Conservation (phyloP, 768 basidiomycete genomes). For the Termitomyces sp. region DNA sequence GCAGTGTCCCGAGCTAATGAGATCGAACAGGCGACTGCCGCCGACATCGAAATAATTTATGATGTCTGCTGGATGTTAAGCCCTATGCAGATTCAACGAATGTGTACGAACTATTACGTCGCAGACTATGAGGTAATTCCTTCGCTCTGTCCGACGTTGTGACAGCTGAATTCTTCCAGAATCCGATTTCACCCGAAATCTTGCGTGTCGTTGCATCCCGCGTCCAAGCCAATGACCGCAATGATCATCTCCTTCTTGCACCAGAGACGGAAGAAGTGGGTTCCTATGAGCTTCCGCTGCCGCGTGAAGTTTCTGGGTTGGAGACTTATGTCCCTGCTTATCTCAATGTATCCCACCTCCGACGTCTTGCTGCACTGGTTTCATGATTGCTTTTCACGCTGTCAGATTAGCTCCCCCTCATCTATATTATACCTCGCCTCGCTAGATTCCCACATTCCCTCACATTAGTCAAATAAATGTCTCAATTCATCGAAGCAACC, state of each 20-base stretch:
- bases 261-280: conserved; percentile 98
- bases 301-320: conserved; percentile 90
- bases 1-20: conserved; percentile 2
- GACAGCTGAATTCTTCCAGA: conserved; percentile 36
- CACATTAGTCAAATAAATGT: conserved; percentile 14
- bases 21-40: conserved; percentile 66
- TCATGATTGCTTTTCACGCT: conserved; percentile 38
- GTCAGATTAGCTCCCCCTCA: conserved; percentile 17
- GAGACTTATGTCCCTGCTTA: conserved; percentile 96
- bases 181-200: conserved; percentile 96
- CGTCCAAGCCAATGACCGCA: conserved; percentile 93
- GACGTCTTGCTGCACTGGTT: conserved; percentile 82
- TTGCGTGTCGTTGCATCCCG: conserved; percentile 93
- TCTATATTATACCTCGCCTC: conserved; percentile 41
- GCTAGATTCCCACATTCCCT: conserved; percentile 34
- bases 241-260: conserved; percentile 91
- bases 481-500: not conserved
- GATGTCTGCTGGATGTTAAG: conserved; percentile 99
- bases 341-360: conserved; percentile 83
- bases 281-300: conserved; percentile 88
- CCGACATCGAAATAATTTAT: conserved; percentile 98
- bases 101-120: conserved; percentile 98
- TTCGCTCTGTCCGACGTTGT: not conserved
- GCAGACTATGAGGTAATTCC: conserved; percentile 89
- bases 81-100: conserved; percentile 98